Evolutionary conservation across 2,329 filamentous ascomycete genomes (phyloP), one percentile per base, ranked within the genome.

Genomic region (Diplocarpon mali): DNA sequence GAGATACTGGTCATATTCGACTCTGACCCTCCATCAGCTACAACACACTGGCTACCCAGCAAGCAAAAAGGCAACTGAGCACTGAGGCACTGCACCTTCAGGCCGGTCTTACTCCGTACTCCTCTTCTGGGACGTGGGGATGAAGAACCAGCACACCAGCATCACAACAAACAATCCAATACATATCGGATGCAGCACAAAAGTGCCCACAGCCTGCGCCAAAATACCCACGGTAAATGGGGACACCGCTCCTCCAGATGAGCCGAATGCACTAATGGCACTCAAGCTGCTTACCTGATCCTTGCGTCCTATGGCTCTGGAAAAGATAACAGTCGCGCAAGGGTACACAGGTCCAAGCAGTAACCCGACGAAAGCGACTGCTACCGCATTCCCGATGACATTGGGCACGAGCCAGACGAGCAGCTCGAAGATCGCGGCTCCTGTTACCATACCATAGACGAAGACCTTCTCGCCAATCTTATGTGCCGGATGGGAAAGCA

Each of bases 331-430:
- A 3, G 75, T 72, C 0, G 80, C 76, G 58, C 83, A 88, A 0
- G 86, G 85, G 57, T 88, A 93, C 4, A 93, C 72, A 0, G 86
- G 85, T 0, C 87, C 86, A 0, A 93, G 68, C 27, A 92, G 63
- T 7, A 92, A 64, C 11, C 87, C 87, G 14, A 92, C 71, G 17
- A 92, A 65, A 62, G 76, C 67, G 3, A 85, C 73, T 2, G 78
- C 73, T 1, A 84, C 79, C 14, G 80, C 77, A 52, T 83, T 72
- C 12, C 79, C 79, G 28, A 85, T 67, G n/a, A 89, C 67, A 58
- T 86, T 85, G 1, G 84, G 85, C 20, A 89, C 73, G 28, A 78
- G 66, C 86, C 86, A 92, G 9, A 85, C 80, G 20, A 92, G 67
- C n/a, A 88, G 62, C 64, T 92, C 76, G 51, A 90, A 84, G 0